Evolutionary conservation across 495 filamentous ascomycete genomes (phyloP), one percentile per base, ranked within the genome.

Genomic region (Zalerion maritima): DNA sequence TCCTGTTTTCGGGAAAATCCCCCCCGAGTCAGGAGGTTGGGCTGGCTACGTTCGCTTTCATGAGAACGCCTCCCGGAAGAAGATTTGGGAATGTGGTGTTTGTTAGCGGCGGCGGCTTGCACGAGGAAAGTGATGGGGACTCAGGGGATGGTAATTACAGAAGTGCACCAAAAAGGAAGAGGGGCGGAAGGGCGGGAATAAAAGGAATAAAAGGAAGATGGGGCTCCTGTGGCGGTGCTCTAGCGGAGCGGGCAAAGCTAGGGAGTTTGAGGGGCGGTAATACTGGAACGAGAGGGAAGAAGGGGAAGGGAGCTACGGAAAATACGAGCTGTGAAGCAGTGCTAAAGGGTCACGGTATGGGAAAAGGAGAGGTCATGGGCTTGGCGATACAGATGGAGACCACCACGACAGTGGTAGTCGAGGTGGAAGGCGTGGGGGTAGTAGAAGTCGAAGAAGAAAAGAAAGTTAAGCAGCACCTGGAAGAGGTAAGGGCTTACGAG

Each of bases 31-130:
- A 58, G 20, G 52, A 61, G 6, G 51, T 44, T 4, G 64, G 62
- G 7, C 21, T 67, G 6, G 53, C 52, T 9, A 69, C 60, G 0
- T 67, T 69, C 25, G 35, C 50, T 1, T 67, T 67, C 25, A 58
- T 66, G 54, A 49, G 55, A 10, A 58, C 55, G 12, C 48, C 58
- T 5, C 46, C 38, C n/a, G 45, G 38, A 23, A 28, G 48, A 14
- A 34, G 35, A 10, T 63, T 45, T 18, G 59, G 59, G 17, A 63
- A 63, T 28, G 56, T 59, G 32, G 33, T 60, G 1, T 63, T 51
- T 52, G 54, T 63, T 3, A 52, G 56, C 17, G 58, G 58, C 19
- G 40, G 33, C 24, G 16, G 26, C n/a, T n/a, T n/a, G n/a, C n/a
- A n/a, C n/a, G n/a, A n/a, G n/a, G n/a, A n/a, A n/a, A n/a, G n/a